phyloP scores from a whole-genome alignment of 768 basidiomycete genomes.

The Boletus rufocinnamomeus region DNA sequence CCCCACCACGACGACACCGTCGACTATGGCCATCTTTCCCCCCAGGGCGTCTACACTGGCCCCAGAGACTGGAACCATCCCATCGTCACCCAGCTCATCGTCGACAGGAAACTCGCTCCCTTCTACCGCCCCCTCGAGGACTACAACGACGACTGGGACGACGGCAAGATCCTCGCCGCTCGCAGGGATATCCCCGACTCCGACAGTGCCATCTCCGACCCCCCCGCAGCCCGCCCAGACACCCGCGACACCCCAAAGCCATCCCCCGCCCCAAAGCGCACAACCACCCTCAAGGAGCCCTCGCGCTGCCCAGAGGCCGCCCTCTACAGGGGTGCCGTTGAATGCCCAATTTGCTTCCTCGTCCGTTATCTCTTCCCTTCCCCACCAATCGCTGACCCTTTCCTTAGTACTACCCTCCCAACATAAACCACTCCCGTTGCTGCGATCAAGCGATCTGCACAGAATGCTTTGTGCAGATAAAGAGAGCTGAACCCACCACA shows the following conservation, averaged over 20 bases:
- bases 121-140: constrained; percentile 97
- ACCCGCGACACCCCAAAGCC: constrained; percentile 26
- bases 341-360: constrained; percentile 98
- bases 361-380: constrained; percentile 49
- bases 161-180: constrained; percentile 81
- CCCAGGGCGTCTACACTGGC: constrained; percentile 86
- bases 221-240: constrained; percentile 36
- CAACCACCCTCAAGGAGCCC: constrained; percentile 62
- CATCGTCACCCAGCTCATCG: constrained; percentile 84
- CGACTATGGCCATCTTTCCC: constrained; percentile 78
- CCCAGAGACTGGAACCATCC: constrained; percentile 87
- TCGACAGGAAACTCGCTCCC: constrained; percentile 86
- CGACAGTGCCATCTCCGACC: constrained; percentile 46
- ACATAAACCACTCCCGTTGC: constrained; percentile 96
- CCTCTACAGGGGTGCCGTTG: constrained; percentile 80
- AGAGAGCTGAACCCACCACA: constrained; percentile 90
- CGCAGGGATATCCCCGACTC: constrained; percentile 66
- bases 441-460: constrained; percentile 99
- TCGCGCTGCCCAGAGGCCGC: constrained; percentile 69
- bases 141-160: constrained; percentile 85
- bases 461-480: constrained; percentile 99
- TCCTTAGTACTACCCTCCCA: constrained; percentile 89
- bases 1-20: constrained; percentile 79
- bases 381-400: constrained; percentile 26
- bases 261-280: constrained; percentile 50